Base-by-base conservation (phyloP, 2,329 filamentous ascomycete genomes). In the Fusarium caatingaense region DNA sequence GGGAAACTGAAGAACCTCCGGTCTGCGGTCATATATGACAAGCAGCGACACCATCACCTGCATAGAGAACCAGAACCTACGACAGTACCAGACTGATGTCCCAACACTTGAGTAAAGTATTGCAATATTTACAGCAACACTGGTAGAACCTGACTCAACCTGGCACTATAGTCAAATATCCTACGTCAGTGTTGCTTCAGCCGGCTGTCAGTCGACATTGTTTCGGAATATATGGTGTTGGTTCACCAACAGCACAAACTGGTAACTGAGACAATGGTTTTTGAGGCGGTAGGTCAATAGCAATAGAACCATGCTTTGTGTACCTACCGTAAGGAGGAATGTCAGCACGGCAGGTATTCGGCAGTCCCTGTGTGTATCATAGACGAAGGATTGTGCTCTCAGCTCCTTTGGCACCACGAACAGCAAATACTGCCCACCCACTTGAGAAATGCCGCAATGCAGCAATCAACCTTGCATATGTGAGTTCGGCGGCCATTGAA, bases 11-110 rank as follows among this genome's bases (percentile, higher is more conserved):
- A 28, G 47, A 54, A 54, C 45, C 58, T 55, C 63, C 58, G 58
- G 49, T 44, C 37, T 54, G 34, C 30, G 50, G 64, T 70, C 68
- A 71, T 56, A 68, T 71, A 67, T 69, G 67, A 71, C 67, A 69
- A 32, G 53, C 49, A 63, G 48, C 27, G 37, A 37, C 41, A 62
- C 44, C 37, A 64, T 53, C 51, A 56, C 54, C 55, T 71, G 55
- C 50, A 70, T 60, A 48, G 25, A 34, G 21, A 44, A 32, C 9
- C 11, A 32, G 21, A 63, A 41, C 45, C 30, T 56, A 61, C n/a
- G 42, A 15, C 23, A 16, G 46, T 46, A 32, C 28, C 42, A 41
- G n/a, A 20, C 47, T 21, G 37, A 30, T 18, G 10, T n/a, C 40
- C 45, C 53, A 47, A 49, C 28, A 48, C 46, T 40, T 56, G 16